Evolutionary conservation across 257 asterid genomes (phyloP).

Genomic region (Lycium ferocissimum): DNA sequence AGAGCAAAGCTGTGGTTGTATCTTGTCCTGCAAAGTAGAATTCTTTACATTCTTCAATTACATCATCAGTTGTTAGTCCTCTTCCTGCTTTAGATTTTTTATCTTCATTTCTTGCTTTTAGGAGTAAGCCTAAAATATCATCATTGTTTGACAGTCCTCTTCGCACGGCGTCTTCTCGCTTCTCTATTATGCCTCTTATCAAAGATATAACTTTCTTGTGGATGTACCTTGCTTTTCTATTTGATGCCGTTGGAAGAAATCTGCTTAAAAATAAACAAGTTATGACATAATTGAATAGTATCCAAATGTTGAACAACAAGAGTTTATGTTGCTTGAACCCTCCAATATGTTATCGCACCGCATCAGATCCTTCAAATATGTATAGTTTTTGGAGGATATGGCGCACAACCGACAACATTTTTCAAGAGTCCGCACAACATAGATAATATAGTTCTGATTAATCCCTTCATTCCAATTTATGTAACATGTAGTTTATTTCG

Average conservation of each 20-base stretch:
- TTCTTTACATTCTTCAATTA: conserved; percentile 41
- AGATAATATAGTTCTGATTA: no score
- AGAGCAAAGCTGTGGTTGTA: conserved; percentile 40
- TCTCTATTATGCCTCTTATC: conserved; percentile 28
- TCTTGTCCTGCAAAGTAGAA: conserved; percentile 46
- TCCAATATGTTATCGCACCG: no score
- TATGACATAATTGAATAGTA: background rate
- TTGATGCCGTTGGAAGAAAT: conserved; percentile 39
- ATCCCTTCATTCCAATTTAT: no score
- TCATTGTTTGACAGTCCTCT: background rate
- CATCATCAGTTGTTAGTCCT: conserved; percentile 32
- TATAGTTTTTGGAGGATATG: no score
- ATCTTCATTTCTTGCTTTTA: conserved; percentile 23
- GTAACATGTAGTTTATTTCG: no score
- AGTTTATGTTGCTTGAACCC: no score
- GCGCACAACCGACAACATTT: no score
- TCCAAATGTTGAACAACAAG: background rate
- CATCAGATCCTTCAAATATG: no score
- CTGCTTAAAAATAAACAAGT: conserved; percentile 26
- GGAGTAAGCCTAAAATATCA: conserved; percentile 38
- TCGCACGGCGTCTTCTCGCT: background rate
- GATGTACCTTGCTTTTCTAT: conserved; percentile 34
- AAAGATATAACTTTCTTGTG: conserved; percentile 33
- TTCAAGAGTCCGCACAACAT: no score
- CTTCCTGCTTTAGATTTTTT: background rate